Evolutionary conservation across 495 filamentous ascomycete species (phyloP).

Genomic region (Aspergillus funiculosus): DNA sequence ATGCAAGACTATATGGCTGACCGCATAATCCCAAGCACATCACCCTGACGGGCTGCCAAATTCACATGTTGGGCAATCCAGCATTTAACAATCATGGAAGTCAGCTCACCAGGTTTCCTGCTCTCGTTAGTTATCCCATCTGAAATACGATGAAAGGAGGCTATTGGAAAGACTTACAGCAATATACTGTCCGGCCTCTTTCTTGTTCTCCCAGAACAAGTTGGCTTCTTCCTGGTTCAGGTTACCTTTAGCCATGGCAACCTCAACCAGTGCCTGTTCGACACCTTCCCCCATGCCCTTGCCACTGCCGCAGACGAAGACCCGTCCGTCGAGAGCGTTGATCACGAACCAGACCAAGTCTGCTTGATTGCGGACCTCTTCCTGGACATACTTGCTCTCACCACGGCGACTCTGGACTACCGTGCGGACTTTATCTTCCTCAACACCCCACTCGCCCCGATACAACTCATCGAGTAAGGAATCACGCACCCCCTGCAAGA

Average conservation of each 20-base stretch:
- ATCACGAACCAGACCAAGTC: constrained; percentile 96
- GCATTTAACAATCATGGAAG: too few relatives aligned
- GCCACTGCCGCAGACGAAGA: constrained; percentile 92
- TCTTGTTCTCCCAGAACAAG: constrained; percentile 77
- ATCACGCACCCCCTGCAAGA: constrained; percentile 93
- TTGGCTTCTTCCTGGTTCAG: constrained; percentile 65
- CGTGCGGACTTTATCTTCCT: constrained; percentile 86
- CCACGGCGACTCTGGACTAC: constrained; percentile 83
- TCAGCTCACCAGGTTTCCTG: constrained; percentile 41
- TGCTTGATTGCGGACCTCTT: constrained; percentile 78
- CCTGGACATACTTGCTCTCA: constrained; percentile 76
- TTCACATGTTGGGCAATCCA: background rate
- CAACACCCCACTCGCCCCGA: constrained; percentile 90
- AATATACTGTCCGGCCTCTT: constrained; percentile 79
- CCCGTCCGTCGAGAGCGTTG: constrained; percentile 83
- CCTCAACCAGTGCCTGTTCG: constrained; percentile 71
- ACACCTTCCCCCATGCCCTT: constrained; percentile 98
- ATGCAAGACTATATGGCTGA: background rate
- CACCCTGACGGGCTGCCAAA: background rate
- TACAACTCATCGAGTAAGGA: constrained; percentile 91
- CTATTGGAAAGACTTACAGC: constrained; percentile 53
- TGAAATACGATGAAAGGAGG: background rate
- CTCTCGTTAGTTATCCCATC: constrained; percentile 10
- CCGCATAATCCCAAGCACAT: background rate
- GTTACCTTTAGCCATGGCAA: constrained; percentile 74